Evolutionary conservation across 768 basidiomycete species (phyloP).

Genomic region (Tylopilus plumbeoviolaceoides): DNA sequence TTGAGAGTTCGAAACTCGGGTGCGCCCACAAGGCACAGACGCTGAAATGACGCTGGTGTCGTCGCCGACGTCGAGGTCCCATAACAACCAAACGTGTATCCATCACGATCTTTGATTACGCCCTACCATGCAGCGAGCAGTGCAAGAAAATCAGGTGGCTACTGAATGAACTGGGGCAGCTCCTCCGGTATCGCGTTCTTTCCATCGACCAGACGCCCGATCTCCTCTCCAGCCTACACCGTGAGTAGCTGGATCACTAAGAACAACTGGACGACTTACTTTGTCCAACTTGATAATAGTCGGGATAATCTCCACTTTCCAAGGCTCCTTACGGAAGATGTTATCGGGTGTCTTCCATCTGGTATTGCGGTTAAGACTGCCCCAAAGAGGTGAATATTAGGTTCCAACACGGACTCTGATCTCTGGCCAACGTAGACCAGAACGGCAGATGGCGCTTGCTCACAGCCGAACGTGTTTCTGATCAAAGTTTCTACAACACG

Average conservation of each 20-base stretch:
- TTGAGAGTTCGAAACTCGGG: not conserved
- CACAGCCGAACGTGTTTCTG: conserved; percentile 43
- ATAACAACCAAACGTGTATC: not conserved
- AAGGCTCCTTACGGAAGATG: conserved; percentile 57
- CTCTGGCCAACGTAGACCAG: conserved; percentile 69
- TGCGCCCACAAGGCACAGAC: not conserved
- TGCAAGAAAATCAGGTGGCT: not conserved
- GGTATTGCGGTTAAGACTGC: not conserved
- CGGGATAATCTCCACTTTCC: conserved; percentile 57
- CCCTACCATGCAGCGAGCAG: not conserved
- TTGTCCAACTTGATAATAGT: conserved; percentile 60
- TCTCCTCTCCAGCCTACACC: conserved; percentile 24
- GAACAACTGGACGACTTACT: conserved; percentile 37
- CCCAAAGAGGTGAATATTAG: not conserved
- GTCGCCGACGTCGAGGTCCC: not conserved
- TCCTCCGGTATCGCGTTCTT: conserved; percentile 23
- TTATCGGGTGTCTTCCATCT: conserved; percentile 69
- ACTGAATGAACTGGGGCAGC: conserved; percentile 18
- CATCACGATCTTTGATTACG: not conserved
- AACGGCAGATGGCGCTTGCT: conserved; percentile 46
- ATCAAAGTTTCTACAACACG: conserved; percentile 54
- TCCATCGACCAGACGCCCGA: conserved; percentile 28
- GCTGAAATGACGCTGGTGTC: not conserved
- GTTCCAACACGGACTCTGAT: conserved; percentile 45
- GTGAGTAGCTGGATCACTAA: not conserved